A percentile compares a stretch with the other conserved stretches of the same genome.
phyloP scores from a whole-genome alignment of 2,329 filamentous ascomycete genomes.

The Exophiala oligosperma region DNA sequence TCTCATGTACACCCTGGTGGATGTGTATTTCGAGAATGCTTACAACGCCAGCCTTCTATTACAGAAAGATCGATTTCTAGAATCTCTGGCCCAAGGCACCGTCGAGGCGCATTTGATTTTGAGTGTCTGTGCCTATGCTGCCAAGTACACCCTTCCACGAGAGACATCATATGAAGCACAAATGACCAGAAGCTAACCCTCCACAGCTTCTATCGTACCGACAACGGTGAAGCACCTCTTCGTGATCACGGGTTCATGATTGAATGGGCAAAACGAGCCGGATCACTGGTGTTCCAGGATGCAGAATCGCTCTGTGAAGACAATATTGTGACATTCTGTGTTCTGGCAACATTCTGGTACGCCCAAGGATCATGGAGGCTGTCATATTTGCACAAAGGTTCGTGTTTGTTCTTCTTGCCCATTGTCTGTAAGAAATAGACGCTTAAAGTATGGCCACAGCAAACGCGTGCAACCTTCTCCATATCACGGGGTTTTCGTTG shows the following conservation, averaged over 20 bases:
- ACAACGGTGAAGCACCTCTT: conserved; percentile 10
- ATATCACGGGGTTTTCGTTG: conserved; percentile 3
- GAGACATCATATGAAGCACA: not conserved
- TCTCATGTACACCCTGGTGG: conserved; percentile 11
- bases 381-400: conserved; percentile 12
- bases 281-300: conserved; percentile 11
- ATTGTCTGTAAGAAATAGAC: too few relatives aligned
- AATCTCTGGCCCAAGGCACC: conserved; percentile 4
- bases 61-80: conserved; percentile 9
- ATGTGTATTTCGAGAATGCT: conserved; percentile 15
- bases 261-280: conserved; percentile 17
- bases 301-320: conserved; percentile 11
- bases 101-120: conserved; percentile 10
- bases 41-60: conserved; percentile 15
- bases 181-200: not conserved
- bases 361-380: conserved; percentile 15
- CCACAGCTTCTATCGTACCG: conserved; percentile 13
- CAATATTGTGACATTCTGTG: conserved; percentile 15
- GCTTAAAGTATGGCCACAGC: not conserved
- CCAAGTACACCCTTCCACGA: conserved; percentile 9
- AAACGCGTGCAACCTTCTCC: conserved; percentile 4
- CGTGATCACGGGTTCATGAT: conserved; percentile 17
- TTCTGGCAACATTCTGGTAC: conserved; percentile 15
- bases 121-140: conserved; percentile 17
- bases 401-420: not conserved